Conservation (phyloP, 2,329 filamentous ascomycete species). For the Claviceps spartinae region DNA sequence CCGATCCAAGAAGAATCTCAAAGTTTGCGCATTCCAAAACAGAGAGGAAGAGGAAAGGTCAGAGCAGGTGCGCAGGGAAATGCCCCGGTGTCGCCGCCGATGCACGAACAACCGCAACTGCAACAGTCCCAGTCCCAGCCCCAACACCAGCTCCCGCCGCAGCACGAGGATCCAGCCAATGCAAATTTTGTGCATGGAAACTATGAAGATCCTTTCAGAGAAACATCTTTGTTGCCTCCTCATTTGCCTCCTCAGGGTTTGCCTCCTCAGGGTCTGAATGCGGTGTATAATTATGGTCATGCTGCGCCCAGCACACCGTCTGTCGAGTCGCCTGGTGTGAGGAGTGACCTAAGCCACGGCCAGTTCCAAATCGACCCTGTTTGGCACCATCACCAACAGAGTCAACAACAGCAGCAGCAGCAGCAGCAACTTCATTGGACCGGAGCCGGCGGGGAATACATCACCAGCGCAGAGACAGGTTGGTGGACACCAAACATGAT, state of each 20-base stretch:
- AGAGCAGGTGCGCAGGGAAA: constrained; percentile 9
- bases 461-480: constrained; percentile 12
- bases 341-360: constrained; percentile 17
- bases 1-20: constrained; percentile 17
- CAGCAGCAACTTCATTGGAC: constrained; percentile 11
- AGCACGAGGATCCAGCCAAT: constrained; percentile 13
- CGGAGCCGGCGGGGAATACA: constrained; percentile 16
- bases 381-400: constrained; percentile 12
- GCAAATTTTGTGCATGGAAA: constrained; percentile 21
- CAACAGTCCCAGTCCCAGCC: too few species aligned
- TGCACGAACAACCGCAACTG: constrained; percentile 14
- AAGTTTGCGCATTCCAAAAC: constrained; percentile 20
- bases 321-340: constrained; percentile 24
- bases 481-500: constrained; percentile 21
- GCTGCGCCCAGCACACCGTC: constrained; percentile 24
- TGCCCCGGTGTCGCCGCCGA: constrained; percentile 13
- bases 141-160: background rate
- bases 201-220: constrained; percentile 26
- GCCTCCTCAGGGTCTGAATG: constrained; percentile 11
- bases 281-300: constrained; percentile 19
- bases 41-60: constrained; percentile 15
- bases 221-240: constrained; percentile 14
- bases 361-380: constrained; percentile 10
- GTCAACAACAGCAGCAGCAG: constrained; percentile 14
- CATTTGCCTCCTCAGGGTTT: constrained; percentile 5